Conservation (phyloP, 495 filamentous ascomycete species). For the Lichenothelia convexa region DNA sequence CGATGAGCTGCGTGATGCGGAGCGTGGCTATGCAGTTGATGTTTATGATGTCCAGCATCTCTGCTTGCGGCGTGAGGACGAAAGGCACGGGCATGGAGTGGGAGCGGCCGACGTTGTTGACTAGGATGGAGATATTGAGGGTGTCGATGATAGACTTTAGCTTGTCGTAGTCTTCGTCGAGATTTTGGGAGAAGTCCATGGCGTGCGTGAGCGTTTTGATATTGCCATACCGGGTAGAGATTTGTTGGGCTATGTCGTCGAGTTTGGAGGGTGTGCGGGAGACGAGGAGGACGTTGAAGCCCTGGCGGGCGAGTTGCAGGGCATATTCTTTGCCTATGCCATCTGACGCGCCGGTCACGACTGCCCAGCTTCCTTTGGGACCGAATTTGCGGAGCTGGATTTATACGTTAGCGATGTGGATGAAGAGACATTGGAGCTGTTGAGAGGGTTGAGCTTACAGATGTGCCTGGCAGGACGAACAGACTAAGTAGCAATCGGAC, state of each 20-base stretch:
- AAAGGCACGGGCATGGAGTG: constrained; percentile 88
- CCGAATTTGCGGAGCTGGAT: constrained; percentile 74
- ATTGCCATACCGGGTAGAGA: constrained; percentile 41
- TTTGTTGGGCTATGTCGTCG: constrained; percentile 51
- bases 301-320: constrained; percentile 69
- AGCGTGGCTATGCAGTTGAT: constrained; percentile 89
- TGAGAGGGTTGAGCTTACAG: constrained; percentile 26
- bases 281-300: constrained; percentile 84
- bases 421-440: neutral
- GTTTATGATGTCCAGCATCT: constrained; percentile 75
- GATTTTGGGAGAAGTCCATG: constrained; percentile 78
- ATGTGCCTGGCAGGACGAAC: constrained; percentile 54
- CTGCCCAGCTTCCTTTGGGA: constrained; percentile 79
- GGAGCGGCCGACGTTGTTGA: constrained; percentile 95
- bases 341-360: constrained; percentile 91
- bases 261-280: constrained; percentile 89
- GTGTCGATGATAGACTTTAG: constrained; percentile 46
- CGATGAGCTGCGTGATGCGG: constrained; percentile 64
- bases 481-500: constrained; percentile 48
- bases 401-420: constrained; percentile 1
- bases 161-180: constrained; percentile 55
- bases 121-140: constrained; percentile 67
- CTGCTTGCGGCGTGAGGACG: constrained; percentile 51
- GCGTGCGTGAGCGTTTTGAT: constrained; percentile 56
- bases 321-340: constrained; percentile 96